Percentiles rank a stretch among this genome's conserved stretches.
phyloP scores from a whole-genome alignment of 768 basidiomycete species.

The Leucocoprinus birnbaumii region DNA sequence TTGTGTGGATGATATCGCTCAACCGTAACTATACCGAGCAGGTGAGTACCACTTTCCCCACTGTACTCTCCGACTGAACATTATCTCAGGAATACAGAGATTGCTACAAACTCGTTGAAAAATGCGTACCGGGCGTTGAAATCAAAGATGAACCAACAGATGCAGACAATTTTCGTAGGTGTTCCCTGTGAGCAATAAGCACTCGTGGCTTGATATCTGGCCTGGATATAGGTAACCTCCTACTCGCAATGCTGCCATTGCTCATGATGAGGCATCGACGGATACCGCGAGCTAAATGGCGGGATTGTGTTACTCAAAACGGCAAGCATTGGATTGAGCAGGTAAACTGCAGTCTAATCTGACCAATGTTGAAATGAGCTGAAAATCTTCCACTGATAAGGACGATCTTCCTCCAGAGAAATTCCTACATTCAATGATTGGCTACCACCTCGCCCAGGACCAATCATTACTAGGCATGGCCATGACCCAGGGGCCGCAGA shows the following conservation, averaged over 20 bases:
- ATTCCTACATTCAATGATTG: conserved; percentile 72
- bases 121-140: conserved; percentile 57
- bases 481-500: conserved; percentile 76
- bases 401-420: conserved; percentile 64
- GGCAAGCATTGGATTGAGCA: conserved; percentile 87
- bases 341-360: conserved; percentile 26
- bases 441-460: conserved; percentile 70
- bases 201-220: not conserved
- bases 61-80: conserved; percentile 7
- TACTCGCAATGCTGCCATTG: conserved; percentile 72
- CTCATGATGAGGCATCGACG: conserved; percentile 86
- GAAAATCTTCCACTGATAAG: conserved; percentile 31
- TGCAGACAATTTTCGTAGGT: conserved; percentile 66
- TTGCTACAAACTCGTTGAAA: conserved; percentile 55
- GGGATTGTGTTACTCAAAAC: conserved; percentile 51
- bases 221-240: conserved; percentile 50
- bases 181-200: not conserved
- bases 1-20: conserved; percentile 79
- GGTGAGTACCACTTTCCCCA: conserved; percentile 32
- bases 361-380: not conserved
- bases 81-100: conserved; percentile 65
- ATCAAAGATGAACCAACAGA: conserved; percentile 53
- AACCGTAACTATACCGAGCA: conserved; percentile 70
- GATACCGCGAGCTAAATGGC: conserved; percentile 74
- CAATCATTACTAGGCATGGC: conserved; percentile 79